Conservation (phyloP, 306 rosid genomes). For the Pueraria montana region DNA sequence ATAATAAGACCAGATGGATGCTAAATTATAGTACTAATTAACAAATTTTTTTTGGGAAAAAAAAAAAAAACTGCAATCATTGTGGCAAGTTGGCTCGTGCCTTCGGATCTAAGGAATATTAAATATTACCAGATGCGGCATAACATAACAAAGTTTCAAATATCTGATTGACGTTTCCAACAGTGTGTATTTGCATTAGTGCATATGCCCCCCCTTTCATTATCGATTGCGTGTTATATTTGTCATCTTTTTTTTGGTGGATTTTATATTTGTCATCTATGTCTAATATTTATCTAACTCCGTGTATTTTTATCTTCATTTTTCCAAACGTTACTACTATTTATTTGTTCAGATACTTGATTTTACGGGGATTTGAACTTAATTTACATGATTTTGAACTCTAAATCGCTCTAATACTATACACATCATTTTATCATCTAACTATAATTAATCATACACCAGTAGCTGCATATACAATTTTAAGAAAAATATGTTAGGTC, state of each 20-base stretch:
- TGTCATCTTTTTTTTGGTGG: no score
- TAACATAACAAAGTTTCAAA: not conserved
- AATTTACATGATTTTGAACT: no score
- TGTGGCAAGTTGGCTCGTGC: not conserved
- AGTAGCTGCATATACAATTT: no score
- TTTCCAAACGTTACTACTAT: no score
- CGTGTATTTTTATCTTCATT: no score
- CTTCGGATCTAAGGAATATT: constrained; percentile 28
- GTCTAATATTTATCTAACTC: not conserved
- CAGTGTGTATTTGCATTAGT: not conserved
- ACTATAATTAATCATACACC: not conserved
- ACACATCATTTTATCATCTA: not conserved
- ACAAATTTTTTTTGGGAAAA: not conserved
- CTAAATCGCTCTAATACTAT: no score
- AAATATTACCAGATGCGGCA: not conserved
- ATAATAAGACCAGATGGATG: constrained; percentile 17
- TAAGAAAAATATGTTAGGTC: not conserved
- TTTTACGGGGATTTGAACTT: not conserved
- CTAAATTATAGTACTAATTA: not conserved
- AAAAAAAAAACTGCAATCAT: not conserved
- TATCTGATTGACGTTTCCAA: not conserved
- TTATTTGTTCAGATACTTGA: not conserved
- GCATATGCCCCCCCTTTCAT: not conserved
- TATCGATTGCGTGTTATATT: no score
- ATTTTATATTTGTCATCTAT: not conserved